Evolutionary conservation across 768 basidiomycete species (phyloP).

Genomic region (Tylopilus vinaceipallidus): DNA sequence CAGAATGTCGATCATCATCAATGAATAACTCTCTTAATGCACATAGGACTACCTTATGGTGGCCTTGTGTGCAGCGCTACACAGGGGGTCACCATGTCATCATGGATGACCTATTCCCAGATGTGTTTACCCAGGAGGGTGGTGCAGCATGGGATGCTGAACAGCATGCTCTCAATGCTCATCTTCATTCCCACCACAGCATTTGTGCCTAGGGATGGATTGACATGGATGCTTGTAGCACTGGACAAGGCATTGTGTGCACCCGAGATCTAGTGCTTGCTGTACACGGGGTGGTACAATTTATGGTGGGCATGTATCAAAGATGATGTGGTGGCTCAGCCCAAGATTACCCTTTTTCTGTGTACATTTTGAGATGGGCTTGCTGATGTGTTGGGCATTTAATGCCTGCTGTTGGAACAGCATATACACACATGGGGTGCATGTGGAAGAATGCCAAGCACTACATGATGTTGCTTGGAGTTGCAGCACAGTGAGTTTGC

Average conservation of each 20-base stretch:
- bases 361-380: too few relatives aligned
- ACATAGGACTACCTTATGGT: conserved; percentile 15
- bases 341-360: not conserved
- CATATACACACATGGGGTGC: conserved; percentile 9
- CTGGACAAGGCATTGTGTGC: conserved; percentile 6
- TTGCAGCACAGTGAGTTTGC: conserved; percentile 10
- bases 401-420: too few relatives aligned
- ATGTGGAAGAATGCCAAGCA: conserved; percentile 11
- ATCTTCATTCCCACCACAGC: conserved; percentile 11
- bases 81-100: conserved; percentile 8
- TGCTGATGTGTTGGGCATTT: too few relatives aligned
- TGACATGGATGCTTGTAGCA: conserved; percentile 5
- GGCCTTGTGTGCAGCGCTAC: conserved; percentile 13
- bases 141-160: conserved; percentile 9
- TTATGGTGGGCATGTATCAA: conserved; percentile 15
- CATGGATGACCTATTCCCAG: conserved; percentile 9
- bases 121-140: conserved; percentile 7
- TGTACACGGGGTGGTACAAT: conserved; percentile 11
- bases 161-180: conserved; percentile 15
- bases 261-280: conserved; percentile 10
- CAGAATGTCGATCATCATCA: not conserved
- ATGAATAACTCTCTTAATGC: not conserved
- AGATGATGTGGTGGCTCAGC: conserved; percentile 15
- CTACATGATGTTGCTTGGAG: conserved; percentile 13
- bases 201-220: conserved; percentile 13